Conservation (phyloP, 805 yeast genomes). For the Wickerhamiella domercqiae region DNA sequence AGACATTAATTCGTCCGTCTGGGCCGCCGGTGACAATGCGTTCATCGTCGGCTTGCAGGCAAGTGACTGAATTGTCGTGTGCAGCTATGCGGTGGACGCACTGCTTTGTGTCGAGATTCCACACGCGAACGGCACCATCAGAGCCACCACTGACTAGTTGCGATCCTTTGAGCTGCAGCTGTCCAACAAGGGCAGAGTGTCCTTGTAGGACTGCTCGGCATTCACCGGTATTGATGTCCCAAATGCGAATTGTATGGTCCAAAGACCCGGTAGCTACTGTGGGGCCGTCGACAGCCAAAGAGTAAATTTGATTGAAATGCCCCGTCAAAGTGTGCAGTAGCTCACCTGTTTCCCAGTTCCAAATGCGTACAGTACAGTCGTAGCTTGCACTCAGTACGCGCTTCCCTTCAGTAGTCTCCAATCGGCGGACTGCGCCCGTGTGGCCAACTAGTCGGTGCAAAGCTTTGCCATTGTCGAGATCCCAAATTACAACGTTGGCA, state of each 20-base stretch:
- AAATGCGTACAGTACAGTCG: slow-evolving; percentile 78
- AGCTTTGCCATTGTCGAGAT: slow-evolving; percentile 80
- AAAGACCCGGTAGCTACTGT: slow-evolving; percentile 84
- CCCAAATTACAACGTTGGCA: slow-evolving; percentile 87
- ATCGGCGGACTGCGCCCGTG: slow-evolving; percentile 56
- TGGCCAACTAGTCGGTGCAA: slow-evolving; percentile 56
- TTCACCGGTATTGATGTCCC: slow-evolving; percentile 85
- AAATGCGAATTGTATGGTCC: slow-evolving; percentile 85
- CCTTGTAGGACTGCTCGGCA: slow-evolving; percentile 61
- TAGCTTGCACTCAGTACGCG: slow-evolving; percentile 78
- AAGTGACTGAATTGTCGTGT: slow-evolving; percentile 30
- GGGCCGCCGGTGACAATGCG: slow-evolving; percentile 30
- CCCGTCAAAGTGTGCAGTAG: slow-evolving; percentile 84
- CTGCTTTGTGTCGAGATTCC: slow-evolving; percentile 65
- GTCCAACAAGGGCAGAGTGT: slow-evolving; percentile 88
- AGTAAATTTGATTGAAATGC: slow-evolving; percentile 75
- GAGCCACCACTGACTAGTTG: slow-evolving; percentile 74
- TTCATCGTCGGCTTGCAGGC: slow-evolving; percentile 27
- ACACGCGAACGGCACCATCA: slow-evolving; percentile 66
- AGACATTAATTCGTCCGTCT: slow-evolving; percentile 29
- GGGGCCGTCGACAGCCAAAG: slow-evolving; percentile 84
- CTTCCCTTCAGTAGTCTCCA: slow-evolving; percentile 34
- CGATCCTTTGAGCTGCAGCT: slow-evolving; percentile 56
- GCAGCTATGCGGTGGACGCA: slow-evolving; percentile 52
- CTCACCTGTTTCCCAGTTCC: slow-evolving; percentile 85